phyloP scores from a whole-genome alignment of 148 eudicot species.

The Fagopyrum esculentum region DNA sequence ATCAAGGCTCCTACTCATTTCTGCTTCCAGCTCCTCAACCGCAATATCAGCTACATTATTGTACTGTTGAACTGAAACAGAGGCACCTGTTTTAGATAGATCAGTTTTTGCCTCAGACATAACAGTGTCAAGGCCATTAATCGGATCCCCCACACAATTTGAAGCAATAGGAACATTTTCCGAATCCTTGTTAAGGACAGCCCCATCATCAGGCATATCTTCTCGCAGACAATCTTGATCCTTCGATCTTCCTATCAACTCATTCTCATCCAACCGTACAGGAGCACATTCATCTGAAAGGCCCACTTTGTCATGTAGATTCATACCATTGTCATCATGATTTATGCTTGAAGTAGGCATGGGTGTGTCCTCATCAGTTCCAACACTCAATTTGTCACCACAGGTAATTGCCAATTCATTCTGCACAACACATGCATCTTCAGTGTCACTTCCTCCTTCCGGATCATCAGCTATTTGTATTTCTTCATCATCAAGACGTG shows the following conservation, averaged over 20 bases:
- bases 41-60: constrained; percentile 15
- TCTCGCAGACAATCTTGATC: constrained; percentile 18
- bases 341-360: constrained; percentile 21
- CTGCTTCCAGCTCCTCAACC: constrained; percentile 14
- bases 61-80: constrained; percentile 16
- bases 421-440: constrained; percentile 57
- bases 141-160: constrained; percentile 7
- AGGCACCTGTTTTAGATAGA: constrained; percentile 6
- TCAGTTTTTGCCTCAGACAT: constrained; percentile 12
- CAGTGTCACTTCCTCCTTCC: constrained; percentile 49
- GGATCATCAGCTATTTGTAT: constrained; percentile 28
- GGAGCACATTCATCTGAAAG: constrained; percentile 16
- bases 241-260: not conserved
- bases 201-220: constrained; percentile 19
- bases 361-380: constrained; percentile 42
- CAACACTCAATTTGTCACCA: constrained; percentile 41
- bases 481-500: constrained; percentile 25
- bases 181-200: constrained; percentile 16
- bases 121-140: constrained; percentile 11
- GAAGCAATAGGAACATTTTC: constrained; percentile 14
- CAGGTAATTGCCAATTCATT: constrained; percentile 34
- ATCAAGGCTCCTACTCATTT: constrained; percentile 12
- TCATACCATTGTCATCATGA: constrained; percentile 12
- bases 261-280: constrained; percentile 20
- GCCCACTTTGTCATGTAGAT: not conserved